Percentiles rank a stretch among this genome's conserved stretches.
Conservation (phyloP, 306 rosid genomes). For the Trifolium repens region DNA sequence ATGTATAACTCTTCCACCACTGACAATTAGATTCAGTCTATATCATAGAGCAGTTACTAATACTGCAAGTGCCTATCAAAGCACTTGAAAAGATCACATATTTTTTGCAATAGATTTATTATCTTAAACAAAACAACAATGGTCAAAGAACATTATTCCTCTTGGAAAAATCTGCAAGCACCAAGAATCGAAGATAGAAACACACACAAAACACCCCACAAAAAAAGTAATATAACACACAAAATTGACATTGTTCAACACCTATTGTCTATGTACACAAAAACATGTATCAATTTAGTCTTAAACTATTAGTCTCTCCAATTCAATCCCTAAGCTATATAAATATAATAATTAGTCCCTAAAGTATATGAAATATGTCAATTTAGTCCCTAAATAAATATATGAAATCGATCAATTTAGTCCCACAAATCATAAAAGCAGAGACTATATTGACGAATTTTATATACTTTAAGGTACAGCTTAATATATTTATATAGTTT, state of each 20-base stretch:
- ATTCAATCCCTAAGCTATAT: no score
- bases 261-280: background rate
- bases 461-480: no score
- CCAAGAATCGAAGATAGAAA: background rate
- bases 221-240: background rate
- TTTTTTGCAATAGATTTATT: background rate
- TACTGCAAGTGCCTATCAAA: background rate
- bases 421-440: no score
- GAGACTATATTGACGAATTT: no score
- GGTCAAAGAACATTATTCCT: background rate
- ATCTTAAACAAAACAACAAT: background rate
- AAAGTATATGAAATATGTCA: no score
- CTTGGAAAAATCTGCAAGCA: background rate
- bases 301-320: no score
- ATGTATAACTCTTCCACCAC: background rate
- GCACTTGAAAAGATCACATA: background rate
- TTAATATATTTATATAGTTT: no score
- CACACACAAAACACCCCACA: background rate
- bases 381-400: no score
- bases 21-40: conserved; percentile 8
- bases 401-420: no score
- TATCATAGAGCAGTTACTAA: background rate
- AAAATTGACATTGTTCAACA: background rate
- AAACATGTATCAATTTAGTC: no score
- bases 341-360: no score